phyloP scores from a whole-genome alignment of 768 basidiomycete genomes.

The Filobasidium wieringae region DNA sequence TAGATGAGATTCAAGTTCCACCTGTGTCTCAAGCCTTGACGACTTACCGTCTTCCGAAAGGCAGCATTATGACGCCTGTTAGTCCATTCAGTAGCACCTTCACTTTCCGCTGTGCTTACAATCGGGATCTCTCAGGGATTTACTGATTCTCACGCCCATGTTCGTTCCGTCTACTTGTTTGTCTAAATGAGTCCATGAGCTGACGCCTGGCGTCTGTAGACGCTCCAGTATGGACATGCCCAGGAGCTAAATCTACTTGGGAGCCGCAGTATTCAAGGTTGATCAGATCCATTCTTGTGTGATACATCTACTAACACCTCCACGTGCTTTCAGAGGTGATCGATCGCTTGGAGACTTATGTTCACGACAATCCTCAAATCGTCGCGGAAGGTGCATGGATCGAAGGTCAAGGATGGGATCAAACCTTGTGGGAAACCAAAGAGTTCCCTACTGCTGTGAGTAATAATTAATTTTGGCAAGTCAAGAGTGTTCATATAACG shows the following conservation, averaged over 20 bases:
- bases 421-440: slow-evolving; percentile 49
- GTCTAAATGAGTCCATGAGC: neutral
- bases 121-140: slow-evolving; percentile 21
- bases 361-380: slow-evolving; percentile 5
- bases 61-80: slow-evolving; percentile 6
- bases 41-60: slow-evolving; percentile 6
- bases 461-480: neutral
- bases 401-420: slow-evolving; percentile 86
- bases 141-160: slow-evolving; percentile 33
- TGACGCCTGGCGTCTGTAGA: neutral
- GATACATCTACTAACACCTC: neutral
- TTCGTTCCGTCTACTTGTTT: neutral
- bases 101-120: neutral
- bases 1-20: neutral
- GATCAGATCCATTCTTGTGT: neutral
- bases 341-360: slow-evolving; percentile 23
- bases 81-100: neutral
- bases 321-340: slow-evolving; percentile 21
- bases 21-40: neutral
- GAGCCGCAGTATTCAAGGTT: neutral
- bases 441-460: slow-evolving; percentile 71
- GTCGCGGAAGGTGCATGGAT: slow-evolving; percentile 49
- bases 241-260: slow-evolving; percentile 26
- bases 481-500: neutral
- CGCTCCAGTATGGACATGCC: slow-evolving; percentile 30